Percentiles rank a stretch among this genome's conserved stretches.
These are phyloP conservation scores for Elsinoe arachidis DNA, from an alignment of 2,329 filamentous ascomycete species.

Conservation along the genomic window DNA sequence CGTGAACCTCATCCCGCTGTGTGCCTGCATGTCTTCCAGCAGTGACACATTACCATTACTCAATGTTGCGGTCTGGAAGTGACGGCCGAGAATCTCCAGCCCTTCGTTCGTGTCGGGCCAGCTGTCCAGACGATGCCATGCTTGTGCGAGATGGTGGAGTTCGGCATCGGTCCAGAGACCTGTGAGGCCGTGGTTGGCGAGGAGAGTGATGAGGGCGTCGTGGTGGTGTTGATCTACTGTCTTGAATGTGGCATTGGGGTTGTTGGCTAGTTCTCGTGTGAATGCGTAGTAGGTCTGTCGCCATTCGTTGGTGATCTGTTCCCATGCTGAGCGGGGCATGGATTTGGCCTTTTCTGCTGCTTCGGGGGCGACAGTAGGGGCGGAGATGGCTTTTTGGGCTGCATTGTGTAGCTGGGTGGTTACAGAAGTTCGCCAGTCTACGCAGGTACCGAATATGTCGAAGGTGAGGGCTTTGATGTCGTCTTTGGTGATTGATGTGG, in stretches of 20 bases:
- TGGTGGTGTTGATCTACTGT: constrained; percentile 65
- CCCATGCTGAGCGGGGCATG: constrained; percentile 53
- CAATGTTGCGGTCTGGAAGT: constrained; percentile 55
- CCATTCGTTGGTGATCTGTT: constrained; percentile 61
- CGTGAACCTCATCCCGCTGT: constrained; percentile 54
- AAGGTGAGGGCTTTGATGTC: constrained; percentile 50
- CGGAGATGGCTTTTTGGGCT: constrained; percentile 40
- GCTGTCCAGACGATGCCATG: constrained; percentile 64
- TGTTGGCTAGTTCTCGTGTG: constrained; percentile 44
- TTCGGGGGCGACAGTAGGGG: constrained; percentile 38
- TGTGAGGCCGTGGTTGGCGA: constrained; percentile 39
- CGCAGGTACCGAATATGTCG: constrained; percentile 72
- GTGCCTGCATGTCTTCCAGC: constrained; percentile 54
- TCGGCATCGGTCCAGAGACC: constrained; percentile 48
- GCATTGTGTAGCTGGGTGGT: constrained; percentile 48
- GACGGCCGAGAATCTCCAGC: constrained; percentile 43
- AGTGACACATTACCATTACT: constrained; percentile 66
- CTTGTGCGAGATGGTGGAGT: constrained; percentile 40
- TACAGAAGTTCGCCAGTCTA: constrained; percentile 67
- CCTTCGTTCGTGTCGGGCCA: constrained; percentile 59
- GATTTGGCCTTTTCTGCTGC: constrained; percentile 39
- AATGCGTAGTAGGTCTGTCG: constrained; percentile 45
- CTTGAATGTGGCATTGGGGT: constrained; percentile 45
- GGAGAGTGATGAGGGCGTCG: constrained; percentile 51
- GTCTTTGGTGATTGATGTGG: background rate